A percentile compares a stretch with the other conserved stretches of the same genome.
phyloP scores from a whole-genome alignment of 176 grass and related monocot species.

The Aegilops sharonensis region DNA sequence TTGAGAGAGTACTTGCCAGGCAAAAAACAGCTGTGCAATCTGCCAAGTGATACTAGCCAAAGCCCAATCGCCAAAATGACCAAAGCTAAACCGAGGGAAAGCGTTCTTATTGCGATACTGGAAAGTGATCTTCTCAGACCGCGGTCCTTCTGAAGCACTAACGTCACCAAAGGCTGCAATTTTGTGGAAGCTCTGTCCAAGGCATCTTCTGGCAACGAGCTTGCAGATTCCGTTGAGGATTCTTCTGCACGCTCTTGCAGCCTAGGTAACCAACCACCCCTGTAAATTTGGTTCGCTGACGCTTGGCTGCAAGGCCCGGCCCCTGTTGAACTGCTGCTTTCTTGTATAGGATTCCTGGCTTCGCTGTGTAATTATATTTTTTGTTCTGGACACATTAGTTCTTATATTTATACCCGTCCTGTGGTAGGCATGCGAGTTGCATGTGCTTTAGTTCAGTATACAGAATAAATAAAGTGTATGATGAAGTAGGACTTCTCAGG shows the following conservation, averaged over 20 bases:
- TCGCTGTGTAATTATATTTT: conserved; percentile 48
- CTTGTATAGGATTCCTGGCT: conserved; percentile 45
- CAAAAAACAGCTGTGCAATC: conserved; percentile 67
- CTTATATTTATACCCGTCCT: conserved; percentile 21
- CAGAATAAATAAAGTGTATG: conserved; percentile 31
- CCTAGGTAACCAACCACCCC: conserved; percentile 36
- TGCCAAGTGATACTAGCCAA: conserved; percentile 33
- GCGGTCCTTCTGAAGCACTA: conserved; percentile 23
- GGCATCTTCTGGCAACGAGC: conserved; percentile 35
- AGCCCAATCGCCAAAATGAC: neutral
- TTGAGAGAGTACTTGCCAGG: conserved; percentile 82
- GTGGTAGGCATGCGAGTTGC: conserved; percentile 30
- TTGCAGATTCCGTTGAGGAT: conserved; percentile 16
- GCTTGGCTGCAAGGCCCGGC: conserved; percentile 34
- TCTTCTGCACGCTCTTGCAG: conserved; percentile 27
- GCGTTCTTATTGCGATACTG: conserved; percentile 1
- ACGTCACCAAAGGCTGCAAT: conserved; percentile 26
- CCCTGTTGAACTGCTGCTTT: conserved; percentile 25
- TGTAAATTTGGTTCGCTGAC: conserved; percentile 59
- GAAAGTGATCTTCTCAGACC: conserved; percentile 1
- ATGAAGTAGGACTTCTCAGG: neutral
- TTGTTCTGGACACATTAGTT: conserved; percentile 22
- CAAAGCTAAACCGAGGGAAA: neutral
- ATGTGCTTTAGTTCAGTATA: conserved; percentile 19
- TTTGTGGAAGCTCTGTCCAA: conserved; percentile 40